These are phyloP conservation scores for Rhodotorula paludigena DNA, from an alignment of 768 basidiomycete species.

Conservation along the genomic window DNA sequence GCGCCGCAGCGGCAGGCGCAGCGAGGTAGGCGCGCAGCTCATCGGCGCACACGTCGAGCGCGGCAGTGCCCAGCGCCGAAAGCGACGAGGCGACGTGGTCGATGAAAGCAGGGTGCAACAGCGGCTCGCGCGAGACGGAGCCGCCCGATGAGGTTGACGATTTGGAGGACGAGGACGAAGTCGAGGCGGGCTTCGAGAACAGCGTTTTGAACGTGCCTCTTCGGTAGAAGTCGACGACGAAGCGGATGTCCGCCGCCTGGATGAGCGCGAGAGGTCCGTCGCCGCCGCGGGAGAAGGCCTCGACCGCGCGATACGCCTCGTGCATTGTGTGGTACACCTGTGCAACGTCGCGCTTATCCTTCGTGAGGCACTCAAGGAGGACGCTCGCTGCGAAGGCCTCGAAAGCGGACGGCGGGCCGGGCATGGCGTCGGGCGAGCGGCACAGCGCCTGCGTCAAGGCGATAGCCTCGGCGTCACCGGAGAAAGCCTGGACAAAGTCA, in stretches of 20 bases:
- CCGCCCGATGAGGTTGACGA: background rate
- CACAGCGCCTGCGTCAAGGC: conserved; percentile 64
- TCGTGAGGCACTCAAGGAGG: conserved; percentile 74
- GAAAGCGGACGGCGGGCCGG: conserved; percentile 12
- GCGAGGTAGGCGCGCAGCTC: background rate
- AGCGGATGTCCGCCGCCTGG: conserved; percentile 11
- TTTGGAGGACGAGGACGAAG: background rate
- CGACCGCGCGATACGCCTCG: background rate
- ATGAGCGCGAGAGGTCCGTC: background rate
- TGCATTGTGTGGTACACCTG: conserved; percentile 20
- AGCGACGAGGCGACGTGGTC: conserved; percentile 14
- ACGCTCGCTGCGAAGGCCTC: conserved; percentile 42
- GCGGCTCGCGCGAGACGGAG: conserved; percentile 20
- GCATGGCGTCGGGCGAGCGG: background rate
- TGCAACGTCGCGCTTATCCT: conserved; percentile 60
- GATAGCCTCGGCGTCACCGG: conserved; percentile 48
- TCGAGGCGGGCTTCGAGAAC: background rate
- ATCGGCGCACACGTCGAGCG: background rate
- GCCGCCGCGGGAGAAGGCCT: background rate
- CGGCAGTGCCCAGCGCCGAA: background rate
- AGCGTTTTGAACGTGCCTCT: conserved; percentile 12
- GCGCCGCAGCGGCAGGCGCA: background rate
- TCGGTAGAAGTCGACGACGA: conserved; percentile 32
- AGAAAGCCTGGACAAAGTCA: conserved; percentile 80
- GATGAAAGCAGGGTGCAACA: conserved; percentile 25